phyloP scores from a whole-genome alignment of 768 basidiomycete species.

The Leccinum ochraceum region DNA sequence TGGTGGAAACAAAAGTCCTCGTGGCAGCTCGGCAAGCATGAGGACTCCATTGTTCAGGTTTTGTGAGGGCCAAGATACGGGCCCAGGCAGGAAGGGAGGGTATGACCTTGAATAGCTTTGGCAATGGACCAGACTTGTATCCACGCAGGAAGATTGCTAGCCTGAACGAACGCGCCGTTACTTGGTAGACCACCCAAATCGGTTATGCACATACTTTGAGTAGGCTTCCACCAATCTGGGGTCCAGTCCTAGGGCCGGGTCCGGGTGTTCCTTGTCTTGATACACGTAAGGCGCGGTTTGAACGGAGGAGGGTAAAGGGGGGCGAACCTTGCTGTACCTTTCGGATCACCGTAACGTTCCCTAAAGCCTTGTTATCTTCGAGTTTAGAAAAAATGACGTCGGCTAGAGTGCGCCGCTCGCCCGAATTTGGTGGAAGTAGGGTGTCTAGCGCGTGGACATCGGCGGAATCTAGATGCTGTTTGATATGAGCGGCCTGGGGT shows the following conservation, averaged over 20 bases:
- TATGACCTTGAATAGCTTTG: slow-evolving; percentile 97
- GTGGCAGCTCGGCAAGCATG: slow-evolving; percentile 95
- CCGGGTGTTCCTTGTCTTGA: slow-evolving; percentile 54
- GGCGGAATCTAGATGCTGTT: slow-evolving; percentile 84
- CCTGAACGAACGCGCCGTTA: slow-evolving; percentile 45
- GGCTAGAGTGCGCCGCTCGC: slow-evolving; percentile 83
- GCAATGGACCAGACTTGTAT: slow-evolving; percentile 93
- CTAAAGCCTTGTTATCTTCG: slow-evolving; percentile 56
- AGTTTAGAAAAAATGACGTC: slow-evolving; percentile 97
- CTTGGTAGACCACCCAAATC: not conserved
- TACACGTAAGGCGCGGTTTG: slow-evolving; percentile 8
- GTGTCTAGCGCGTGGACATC: slow-evolving; percentile 87
- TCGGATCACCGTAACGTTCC: slow-evolving; percentile 55
- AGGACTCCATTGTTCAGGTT: slow-evolving; percentile 92
- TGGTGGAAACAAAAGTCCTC: slow-evolving; percentile 92
- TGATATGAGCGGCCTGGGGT: slow-evolving; percentile 8
- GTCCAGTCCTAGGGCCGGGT: slow-evolving; percentile 87
- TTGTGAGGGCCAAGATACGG: slow-evolving; percentile 88
- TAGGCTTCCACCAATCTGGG: slow-evolving; percentile 93
- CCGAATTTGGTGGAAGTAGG: slow-evolving; percentile 71
- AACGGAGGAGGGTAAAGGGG: not conserved
- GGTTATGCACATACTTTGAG: slow-evolving; percentile 68
- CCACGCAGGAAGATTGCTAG: slow-evolving; percentile 81
- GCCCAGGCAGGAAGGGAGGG: slow-evolving; percentile 97
- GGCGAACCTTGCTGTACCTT: slow-evolving; percentile 58